A percentile compares a stretch with the other conserved stretches of the same genome.
Evolutionary conservation across 371 early-diverging fungal genomes (phyloP).

Genomic region (Blakeslea trispora): DNA sequence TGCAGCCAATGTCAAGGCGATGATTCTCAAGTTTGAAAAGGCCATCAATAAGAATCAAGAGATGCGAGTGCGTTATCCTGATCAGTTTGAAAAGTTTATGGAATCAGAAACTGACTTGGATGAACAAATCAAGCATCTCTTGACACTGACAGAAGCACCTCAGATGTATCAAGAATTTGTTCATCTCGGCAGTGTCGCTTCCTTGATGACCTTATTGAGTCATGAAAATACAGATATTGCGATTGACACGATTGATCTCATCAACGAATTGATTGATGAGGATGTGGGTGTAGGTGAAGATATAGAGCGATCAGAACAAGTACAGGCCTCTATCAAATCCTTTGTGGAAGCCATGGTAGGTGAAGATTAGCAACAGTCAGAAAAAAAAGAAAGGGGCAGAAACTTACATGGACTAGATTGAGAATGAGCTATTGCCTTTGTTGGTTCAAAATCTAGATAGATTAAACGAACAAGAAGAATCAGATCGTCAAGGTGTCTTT

Average conservation of each 20-base stretch:
- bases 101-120: slow-evolving; percentile 95
- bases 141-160: slow-evolving; percentile 77
- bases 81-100: slow-evolving; percentile 82
- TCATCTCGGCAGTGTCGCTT: slow-evolving; percentile 63
- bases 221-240: slow-evolving; percentile 96
- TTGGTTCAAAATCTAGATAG: slow-evolving; percentile 79
- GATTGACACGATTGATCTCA: slow-evolving; percentile 80
- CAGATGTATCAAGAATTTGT: slow-evolving; percentile 76
- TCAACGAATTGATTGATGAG: slow-evolving; percentile 91
- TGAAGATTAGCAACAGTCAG: no score
- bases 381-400: background rate
- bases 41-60: slow-evolving; percentile 86
- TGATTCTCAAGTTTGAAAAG: slow-evolving; percentile 83
- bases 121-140: slow-evolving; percentile 79
- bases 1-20: slow-evolving; percentile 64
- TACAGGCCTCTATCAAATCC: slow-evolving; percentile 64
- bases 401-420: slow-evolving; percentile 42
- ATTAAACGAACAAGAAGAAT: slow-evolving; percentile 75
- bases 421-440: slow-evolving; percentile 73
- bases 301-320: slow-evolving; percentile 63
- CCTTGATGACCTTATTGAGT: slow-evolving; percentile 73
- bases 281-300: slow-evolving; percentile 70
- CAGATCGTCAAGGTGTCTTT: slow-evolving; percentile 88
- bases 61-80: slow-evolving; percentile 80
- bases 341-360: slow-evolving; percentile 74